Conservation (phyloP, 805 yeast species). For the Suhomyces kilbournensis region DNA sequence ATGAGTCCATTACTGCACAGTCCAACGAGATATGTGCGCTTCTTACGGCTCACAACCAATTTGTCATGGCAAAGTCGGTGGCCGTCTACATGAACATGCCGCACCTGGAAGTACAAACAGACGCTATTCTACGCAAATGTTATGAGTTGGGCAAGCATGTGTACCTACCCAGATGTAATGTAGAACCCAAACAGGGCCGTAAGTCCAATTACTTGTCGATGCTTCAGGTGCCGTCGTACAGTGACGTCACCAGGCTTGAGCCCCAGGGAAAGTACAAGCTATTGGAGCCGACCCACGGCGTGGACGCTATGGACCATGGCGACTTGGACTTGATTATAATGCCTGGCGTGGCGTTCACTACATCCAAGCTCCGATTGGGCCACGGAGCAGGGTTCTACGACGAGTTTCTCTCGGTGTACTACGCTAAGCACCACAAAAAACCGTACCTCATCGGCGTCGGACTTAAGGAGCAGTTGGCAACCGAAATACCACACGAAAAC, state of each 20-base stretch:
- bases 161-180: slow-evolving; percentile 55
- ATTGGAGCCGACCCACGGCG: slow-evolving; percentile 57
- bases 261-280: slow-evolving; percentile 71
- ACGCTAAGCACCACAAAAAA: slow-evolving; percentile 13
- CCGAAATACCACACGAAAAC: slow-evolving; percentile 50
- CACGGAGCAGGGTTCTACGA: slow-evolving; percentile 96
- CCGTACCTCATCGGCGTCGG: slow-evolving; percentile 64
- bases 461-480: slow-evolving; percentile 58
- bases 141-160: slow-evolving; percentile 50
- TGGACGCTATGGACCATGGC: slow-evolving; percentile 25
- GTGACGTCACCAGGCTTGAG: slow-evolving; percentile 43
- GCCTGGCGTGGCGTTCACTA: slow-evolving; percentile 83
- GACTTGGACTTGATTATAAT: slow-evolving; percentile 66
- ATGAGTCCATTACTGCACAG: slow-evolving; percentile 19
- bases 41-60: slow-evolving; percentile 29
- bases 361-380: slow-evolving; percentile 59
- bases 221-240: slow-evolving; percentile 43
- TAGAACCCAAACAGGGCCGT: slow-evolving; percentile 26
- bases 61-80: slow-evolving; percentile 44
- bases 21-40: slow-evolving; percentile 20
- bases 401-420: slow-evolving; percentile 39
- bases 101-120: slow-evolving; percentile 63
- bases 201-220: slow-evolving; percentile 50
- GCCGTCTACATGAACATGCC: slow-evolving; percentile 82
- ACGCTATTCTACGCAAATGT: slow-evolving; percentile 48